Conservation (phyloP, 768 basidiomycete genomes). For the Naganishia kalamii region DNA sequence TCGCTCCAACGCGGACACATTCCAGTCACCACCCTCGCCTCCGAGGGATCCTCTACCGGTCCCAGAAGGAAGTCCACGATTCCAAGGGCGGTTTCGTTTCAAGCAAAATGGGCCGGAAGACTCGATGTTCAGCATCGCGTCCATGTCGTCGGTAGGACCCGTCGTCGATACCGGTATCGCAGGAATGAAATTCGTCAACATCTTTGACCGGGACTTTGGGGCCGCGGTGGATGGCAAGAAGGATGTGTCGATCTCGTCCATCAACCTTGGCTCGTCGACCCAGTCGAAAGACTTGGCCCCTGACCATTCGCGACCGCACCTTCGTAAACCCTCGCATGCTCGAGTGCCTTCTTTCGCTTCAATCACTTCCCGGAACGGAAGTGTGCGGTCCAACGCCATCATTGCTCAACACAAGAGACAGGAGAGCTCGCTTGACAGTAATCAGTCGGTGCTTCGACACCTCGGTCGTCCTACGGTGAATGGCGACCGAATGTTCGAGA, state of each 20-base stretch:
- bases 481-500: conserved; percentile 41
- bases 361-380: not conserved
- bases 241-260: not conserved
- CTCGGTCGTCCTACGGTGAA: conserved; percentile 39
- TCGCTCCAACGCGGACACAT: conserved; percentile 21
- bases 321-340: not conserved
- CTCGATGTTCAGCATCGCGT: conserved; percentile 40
- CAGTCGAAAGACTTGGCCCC: not conserved
- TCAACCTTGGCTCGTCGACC: not conserved
- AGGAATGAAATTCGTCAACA: conserved; percentile 35
- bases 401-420: conserved; percentile 28
- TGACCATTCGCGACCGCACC: not conserved
- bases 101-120: conserved; percentile 25
- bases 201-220: conserved; percentile 41
- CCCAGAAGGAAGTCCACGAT: not conserved
- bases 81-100: conserved; percentile 24
- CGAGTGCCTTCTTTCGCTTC: conserved; percentile 1
- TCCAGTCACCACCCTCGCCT: not conserved
- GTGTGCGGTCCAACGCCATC: not conserved
- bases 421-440: conserved; percentile 31
- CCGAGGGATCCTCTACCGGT: conserved; percentile 7
- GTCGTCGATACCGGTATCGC: conserved; percentile 41
- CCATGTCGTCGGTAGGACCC: conserved; percentile 40
- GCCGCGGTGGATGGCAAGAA: conserved; percentile 14
- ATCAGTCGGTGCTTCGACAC: conserved; percentile 26